A percentile compares a stretch with the other conserved stretches of the same genome.
These are phyloP conservation scores for Thelonectria discophora DNA, from an alignment of 2,329 filamentous ascomycete genomes.

Conservation along the genomic window DNA sequence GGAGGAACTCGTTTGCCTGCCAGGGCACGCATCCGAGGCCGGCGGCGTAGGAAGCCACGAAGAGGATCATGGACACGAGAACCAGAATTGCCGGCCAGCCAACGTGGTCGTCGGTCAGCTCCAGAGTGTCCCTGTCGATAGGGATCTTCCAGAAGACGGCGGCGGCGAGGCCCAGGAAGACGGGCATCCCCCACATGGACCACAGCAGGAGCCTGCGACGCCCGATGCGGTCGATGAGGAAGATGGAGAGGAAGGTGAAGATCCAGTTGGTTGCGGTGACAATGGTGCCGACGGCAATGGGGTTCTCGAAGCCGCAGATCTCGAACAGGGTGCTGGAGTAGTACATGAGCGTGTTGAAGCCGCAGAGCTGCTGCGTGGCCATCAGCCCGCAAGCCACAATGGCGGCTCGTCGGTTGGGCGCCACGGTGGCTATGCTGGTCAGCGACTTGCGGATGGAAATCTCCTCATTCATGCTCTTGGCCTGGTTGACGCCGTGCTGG, in stretches of 20 bases:
- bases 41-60: conserved; percentile 37
- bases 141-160: conserved; percentile 26
- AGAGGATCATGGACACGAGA: conserved; percentile 34
- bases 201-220: conserved; percentile 28
- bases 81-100: conserved; percentile 30
- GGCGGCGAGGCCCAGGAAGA: conserved; percentile 27
- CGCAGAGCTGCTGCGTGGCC: conserved; percentile 47
- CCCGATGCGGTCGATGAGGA: conserved; percentile 31
- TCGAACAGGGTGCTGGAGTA: conserved; percentile 35
- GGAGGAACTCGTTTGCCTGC: conserved; percentile 37
- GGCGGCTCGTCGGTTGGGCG: conserved; percentile 51
- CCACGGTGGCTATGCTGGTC: conserved; percentile 45
- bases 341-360: conserved; percentile 40
- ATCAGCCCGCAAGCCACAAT: conserved; percentile 54
- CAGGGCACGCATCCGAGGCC: conserved; percentile 35
- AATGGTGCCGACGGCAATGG: conserved; percentile 53
- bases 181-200: conserved; percentile 34
- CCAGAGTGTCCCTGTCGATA: conserved; percentile 21
- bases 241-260: conserved; percentile 32
- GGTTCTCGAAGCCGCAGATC: conserved; percentile 45
- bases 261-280: conserved; percentile 32
- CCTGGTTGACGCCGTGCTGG: conserved; percentile 22
- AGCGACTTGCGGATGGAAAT: conserved; percentile 30
- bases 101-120: conserved; percentile 24
- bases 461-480: conserved; percentile 31